Evolutionary conservation across 257 asterid genomes (phyloP).

Genomic region (Catharanthus roseus): DNA sequence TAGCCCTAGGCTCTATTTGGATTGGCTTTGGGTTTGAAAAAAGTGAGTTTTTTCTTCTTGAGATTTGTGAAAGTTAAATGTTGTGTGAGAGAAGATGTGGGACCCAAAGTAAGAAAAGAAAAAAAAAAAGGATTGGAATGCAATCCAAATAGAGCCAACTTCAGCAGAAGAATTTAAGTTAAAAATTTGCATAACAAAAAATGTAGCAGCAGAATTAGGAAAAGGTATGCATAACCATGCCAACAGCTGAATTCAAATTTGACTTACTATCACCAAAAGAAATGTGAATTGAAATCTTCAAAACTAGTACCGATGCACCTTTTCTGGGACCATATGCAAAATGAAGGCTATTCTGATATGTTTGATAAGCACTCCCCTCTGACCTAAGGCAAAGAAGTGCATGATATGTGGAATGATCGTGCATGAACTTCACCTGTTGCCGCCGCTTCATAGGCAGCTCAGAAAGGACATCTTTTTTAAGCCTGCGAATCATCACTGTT

Average conservation of each 20-base stretch:
- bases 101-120: no score
- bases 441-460: conserved; percentile 94
- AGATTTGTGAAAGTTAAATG: no score
- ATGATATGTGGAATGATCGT: conserved; percentile 3
- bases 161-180: not conserved
- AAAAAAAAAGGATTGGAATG: no score
- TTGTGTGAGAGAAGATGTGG: no score
- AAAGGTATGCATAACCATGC: not conserved
- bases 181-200: not conserved
- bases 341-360: not conserved
- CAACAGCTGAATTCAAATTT: not conserved
- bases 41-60: no score
- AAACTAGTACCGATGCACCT: not conserved
- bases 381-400: conserved; percentile 1
- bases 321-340: not conserved
- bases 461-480: conserved; percentile 88
- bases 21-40: no score
- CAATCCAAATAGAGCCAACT: no score
- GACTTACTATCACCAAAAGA: not conserved
- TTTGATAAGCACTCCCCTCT: not conserved
- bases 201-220: not conserved
- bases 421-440: conserved; percentile 53
- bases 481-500: conserved; percentile 87
- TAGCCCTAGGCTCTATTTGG: no score
- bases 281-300: not conserved